Evolutionary conservation across 1,284 basidiomycete genomes (phyloP).

Genomic region (Sparassis latifolia): DNA sequence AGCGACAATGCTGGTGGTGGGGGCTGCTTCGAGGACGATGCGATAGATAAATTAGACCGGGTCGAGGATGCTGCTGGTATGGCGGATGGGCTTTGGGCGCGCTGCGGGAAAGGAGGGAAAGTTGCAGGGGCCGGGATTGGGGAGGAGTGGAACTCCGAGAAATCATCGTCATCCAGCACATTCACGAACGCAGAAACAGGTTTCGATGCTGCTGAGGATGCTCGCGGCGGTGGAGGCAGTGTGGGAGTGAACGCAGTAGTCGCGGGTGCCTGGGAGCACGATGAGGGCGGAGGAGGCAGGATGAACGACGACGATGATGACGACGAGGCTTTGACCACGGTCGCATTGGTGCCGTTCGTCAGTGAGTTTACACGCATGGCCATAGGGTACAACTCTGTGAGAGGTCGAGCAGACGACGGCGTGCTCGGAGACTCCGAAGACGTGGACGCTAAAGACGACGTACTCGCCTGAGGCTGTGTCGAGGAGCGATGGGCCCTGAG

Average conservation of each 20-base stretch:
- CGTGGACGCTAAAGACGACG: neutral
- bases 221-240: conserved; percentile 12
- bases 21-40: neutral
- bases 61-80: neutral
- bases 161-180: conserved; percentile 19
- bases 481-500: neutral
- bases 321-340: neutral
- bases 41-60: neutral
- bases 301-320: conserved; percentile 10
- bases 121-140: neutral
- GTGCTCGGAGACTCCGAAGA: conserved; percentile 3
- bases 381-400: conserved; percentile 10
- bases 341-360: neutral
- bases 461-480: neutral
- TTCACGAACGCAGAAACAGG: conserved; percentile 1
- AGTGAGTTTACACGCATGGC: conserved; percentile 1
- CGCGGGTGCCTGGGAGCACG: conserved; percentile 9
- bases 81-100: conserved; percentile 1
- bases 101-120: conserved; percentile 6
- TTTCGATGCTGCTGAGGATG: conserved; percentile 10
- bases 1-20: conserved; percentile 1
- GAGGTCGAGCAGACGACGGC: conserved; percentile 8
- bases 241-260: too few species aligned
- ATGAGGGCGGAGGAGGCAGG: conserved; percentile 14
- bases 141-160: conserved; percentile 22